Conservation (phyloP, 2,329 filamentous ascomycete genomes). For the Penicillium sp. region DNA sequence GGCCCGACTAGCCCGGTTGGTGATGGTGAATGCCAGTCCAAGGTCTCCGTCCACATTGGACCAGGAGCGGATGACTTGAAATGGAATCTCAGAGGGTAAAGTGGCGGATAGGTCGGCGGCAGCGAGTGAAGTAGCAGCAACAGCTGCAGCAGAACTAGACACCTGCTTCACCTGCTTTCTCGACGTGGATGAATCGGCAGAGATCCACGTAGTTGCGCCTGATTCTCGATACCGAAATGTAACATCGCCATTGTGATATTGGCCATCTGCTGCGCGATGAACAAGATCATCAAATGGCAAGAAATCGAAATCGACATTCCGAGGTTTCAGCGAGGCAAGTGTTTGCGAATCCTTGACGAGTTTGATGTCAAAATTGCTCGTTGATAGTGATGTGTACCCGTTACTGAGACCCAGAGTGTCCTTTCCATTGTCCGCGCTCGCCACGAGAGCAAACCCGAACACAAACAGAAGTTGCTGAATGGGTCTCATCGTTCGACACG, state of each 20-base stretch:
- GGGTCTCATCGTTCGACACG: background rate
- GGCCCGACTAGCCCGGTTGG: conserved; percentile 36
- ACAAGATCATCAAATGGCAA: conserved; percentile 49
- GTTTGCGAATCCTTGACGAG: conserved; percentile 45
- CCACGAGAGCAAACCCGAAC: conserved; percentile 1
- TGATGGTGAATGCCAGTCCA: conserved; percentile 48
- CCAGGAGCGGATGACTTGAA: conserved; percentile 51
- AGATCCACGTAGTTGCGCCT: conserved; percentile 40
- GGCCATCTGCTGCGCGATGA: conserved; percentile 45
- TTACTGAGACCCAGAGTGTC: conserved; percentile 38
- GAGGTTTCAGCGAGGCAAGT: conserved; percentile 44
- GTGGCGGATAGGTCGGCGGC: conserved; percentile 41
- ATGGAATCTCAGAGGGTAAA: conserved; percentile 30
- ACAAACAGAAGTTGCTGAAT: background rate
- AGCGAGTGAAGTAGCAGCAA: too few species aligned
- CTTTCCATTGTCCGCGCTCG: conserved; percentile 5
- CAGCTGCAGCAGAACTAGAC: conserved; percentile 8
- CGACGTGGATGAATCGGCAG: conserved; percentile 43
- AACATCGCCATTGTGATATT: conserved; percentile 56
- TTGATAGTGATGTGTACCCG: conserved; percentile 39
- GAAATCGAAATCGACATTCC: conserved; percentile 47
- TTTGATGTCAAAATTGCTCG: conserved; percentile 39
- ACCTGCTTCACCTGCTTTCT: conserved; percentile 35
- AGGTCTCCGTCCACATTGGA: conserved; percentile 45
- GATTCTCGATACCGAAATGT: conserved; percentile 50